Base-by-base conservation (phyloP, 1,284 basidiomycete species). In the Mrakiaceae sp. region DNA sequence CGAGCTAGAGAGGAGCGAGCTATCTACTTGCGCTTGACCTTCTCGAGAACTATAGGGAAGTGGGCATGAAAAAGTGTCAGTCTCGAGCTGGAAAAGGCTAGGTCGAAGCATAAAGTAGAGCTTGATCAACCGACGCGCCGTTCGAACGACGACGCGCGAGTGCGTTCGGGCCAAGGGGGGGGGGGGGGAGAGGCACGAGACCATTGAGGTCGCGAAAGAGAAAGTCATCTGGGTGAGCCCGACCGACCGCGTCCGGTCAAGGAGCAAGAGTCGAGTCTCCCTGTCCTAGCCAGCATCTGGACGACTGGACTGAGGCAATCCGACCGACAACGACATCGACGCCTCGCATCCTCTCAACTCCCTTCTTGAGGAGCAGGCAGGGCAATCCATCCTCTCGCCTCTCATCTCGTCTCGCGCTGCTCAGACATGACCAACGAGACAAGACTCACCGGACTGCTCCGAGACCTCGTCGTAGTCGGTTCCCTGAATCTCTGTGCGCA, bases 381-480 rank as follows among this genome's bases (percentile, higher is more conserved):
- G 27, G 27, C 27, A 27, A 27, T 27, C 27, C 27, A 27, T 27
- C 27, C 27, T 2, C 2, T 50, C 48, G 48, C 48, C 56, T 47
- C 44, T 44, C 1, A 14, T n/a, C 4, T 4, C 56, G 4, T 2
- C 5, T 5, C 16, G 2, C 1, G 5, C 43, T 8, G 5, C 56
- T 12, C 3, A 46, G 4, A 12, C 4, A 58, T 46, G 47, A 53
- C 4, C 11, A 58, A 39, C 40, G 47, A 4, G 47, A 11, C 39
- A 64, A 4, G 16, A 83, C 90, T 71, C 67, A 95, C 93, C 82
- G 68, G 78, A 81, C 62, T 91, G 85, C 73, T 85, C 81, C 55
- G 84, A 81, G 69, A 96, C 83, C 75, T 97, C 94, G 70, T 79
- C 80, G 68, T 72, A 78, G 68, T 93, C 92, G 63, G 90, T 96